These are phyloP conservation scores for Neophaeococcomyces mojaviensis DNA, from an alignment of 2,329 filamentous ascomycete species.

Conservation along the genomic window DNA sequence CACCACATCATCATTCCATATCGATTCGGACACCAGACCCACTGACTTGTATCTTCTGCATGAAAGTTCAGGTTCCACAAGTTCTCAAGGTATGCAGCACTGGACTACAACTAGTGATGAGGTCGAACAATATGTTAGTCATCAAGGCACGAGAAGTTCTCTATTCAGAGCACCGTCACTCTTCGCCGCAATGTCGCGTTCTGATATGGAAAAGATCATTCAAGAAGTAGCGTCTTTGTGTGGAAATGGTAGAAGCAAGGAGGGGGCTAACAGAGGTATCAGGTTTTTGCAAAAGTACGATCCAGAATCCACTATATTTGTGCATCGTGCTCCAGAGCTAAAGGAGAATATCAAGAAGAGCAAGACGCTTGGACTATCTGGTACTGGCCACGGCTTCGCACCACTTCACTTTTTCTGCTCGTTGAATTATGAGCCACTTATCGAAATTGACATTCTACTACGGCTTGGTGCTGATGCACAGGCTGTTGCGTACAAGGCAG, in stretches of 20 bases:
- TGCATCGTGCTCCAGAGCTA: conserved; percentile 16
- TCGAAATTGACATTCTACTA: conserved; percentile 17
- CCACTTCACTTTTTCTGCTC: conserved; percentile 18
- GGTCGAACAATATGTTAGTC: neutral
- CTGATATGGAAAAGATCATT: conserved; percentile 1
- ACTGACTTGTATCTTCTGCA: neutral
- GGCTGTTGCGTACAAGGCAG: conserved; percentile 15
- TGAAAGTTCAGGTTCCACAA: conserved; percentile 3
- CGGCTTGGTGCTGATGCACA: conserved; percentile 17
- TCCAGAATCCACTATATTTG: conserved; percentile 10
- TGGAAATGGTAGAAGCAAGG: neutral
- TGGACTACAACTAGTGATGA: conserved; percentile 1
- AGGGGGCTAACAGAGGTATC: conserved; percentile 7
- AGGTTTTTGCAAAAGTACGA: conserved; percentile 18
- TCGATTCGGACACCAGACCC: neutral
- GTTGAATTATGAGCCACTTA: conserved; percentile 3
- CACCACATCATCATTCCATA: conserved; percentile 4
- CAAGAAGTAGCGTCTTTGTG: neutral
- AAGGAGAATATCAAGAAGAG: conserved; percentile 16
- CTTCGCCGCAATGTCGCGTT: neutral
- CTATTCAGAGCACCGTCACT: neutral
- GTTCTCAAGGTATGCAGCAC: neutral
- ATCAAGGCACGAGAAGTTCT: neutral
- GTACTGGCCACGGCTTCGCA: conserved; percentile 17
- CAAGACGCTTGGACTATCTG: conserved; percentile 12